Evolutionary conservation across 2,329 filamentous ascomycete genomes (phyloP).

Genomic region (Harringtonia lauricola): DNA sequence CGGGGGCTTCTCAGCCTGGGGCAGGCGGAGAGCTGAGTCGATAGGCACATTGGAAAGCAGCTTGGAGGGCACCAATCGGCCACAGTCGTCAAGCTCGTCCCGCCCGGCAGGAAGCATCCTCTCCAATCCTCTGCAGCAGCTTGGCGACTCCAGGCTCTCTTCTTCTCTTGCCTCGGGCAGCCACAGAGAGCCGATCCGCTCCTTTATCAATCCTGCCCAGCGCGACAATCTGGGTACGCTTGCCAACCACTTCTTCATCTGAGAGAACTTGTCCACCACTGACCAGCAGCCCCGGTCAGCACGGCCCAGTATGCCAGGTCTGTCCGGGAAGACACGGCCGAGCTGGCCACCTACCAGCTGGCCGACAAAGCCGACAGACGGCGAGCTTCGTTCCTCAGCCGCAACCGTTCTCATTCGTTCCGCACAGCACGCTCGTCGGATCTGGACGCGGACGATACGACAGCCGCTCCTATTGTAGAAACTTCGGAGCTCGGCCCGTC

Average conservation of each 20-base stretch:
- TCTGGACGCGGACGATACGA: constrained; percentile 14
- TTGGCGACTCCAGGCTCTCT: constrained; percentile 19
- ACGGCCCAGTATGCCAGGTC: constrained; percentile 64
- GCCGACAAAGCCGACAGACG: constrained; percentile 44
- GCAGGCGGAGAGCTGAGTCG: neutral
- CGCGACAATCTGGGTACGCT: constrained; percentile 45
- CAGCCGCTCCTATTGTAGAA: constrained; percentile 45
- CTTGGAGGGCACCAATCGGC: neutral
- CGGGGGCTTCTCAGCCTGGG: neutral
- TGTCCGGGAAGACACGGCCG: constrained; percentile 77
- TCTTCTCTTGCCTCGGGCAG: constrained; percentile 27
- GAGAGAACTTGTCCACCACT: neutral
- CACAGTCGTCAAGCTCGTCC: neutral
- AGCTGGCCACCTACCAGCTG: constrained; percentile 73
- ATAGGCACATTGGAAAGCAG: neutral
- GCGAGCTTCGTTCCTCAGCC: constrained; percentile 33
- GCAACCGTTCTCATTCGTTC: constrained; percentile 23
- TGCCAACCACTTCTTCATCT: neutral
- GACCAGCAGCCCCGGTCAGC: constrained; percentile 41
- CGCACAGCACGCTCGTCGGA: constrained; percentile 17
- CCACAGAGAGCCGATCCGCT: constrained; percentile 57
- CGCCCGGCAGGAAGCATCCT: neutral
- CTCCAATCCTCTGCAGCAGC: neutral
- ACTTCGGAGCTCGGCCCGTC: constrained; percentile 19
- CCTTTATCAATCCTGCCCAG: constrained; percentile 57